These are phyloP conservation scores for Talaromyces sp. DNA, from an alignment of 2,329 filamentous ascomycete species.

Conservation along the genomic window DNA sequence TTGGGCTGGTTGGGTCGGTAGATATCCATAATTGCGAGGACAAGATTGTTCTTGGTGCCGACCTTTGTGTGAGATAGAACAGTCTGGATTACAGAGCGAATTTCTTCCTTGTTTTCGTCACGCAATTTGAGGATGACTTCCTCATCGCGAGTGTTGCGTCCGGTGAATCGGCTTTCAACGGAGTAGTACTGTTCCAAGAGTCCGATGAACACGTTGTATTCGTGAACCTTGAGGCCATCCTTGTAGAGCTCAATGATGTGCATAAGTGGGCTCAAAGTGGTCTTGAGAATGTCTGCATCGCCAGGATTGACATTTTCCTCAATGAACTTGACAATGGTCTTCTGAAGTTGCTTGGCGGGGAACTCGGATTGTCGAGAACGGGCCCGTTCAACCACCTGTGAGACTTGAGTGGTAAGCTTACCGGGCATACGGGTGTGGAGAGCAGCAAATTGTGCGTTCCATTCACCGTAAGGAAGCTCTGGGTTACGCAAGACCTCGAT, in stretches of 20 bases:
- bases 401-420: constrained; percentile 77
- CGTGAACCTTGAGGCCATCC: constrained; percentile 85
- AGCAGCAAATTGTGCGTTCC: constrained; percentile 91
- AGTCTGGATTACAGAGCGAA: constrained; percentile 74
- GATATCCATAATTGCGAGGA: constrained; percentile 85
- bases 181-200: constrained; percentile 77
- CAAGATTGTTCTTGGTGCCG: constrained; percentile 85
- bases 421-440: constrained; percentile 96
- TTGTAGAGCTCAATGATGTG: constrained; percentile 73
- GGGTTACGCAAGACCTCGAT: constrained; percentile 85
- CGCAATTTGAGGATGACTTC: constrained; percentile 89
- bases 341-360: constrained; percentile 79
- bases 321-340: constrained; percentile 80
- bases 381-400: constrained; percentile 79
- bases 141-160: constrained; percentile 79
- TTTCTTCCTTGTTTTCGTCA: constrained; percentile 94
- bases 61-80: constrained; percentile 93
- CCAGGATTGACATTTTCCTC: constrained; percentile 72
- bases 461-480: constrained; percentile 92
- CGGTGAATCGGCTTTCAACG: constrained; percentile 82
- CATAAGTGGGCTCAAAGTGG: constrained; percentile 68
- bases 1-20: constrained; percentile 94
- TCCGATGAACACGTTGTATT: constrained; percentile 73
- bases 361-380: constrained; percentile 77
- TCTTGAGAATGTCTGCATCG: constrained; percentile 69